phyloP scores from a whole-genome alignment of 2,329 filamentous ascomycete genomes.

The Neonectria hederae region DNA sequence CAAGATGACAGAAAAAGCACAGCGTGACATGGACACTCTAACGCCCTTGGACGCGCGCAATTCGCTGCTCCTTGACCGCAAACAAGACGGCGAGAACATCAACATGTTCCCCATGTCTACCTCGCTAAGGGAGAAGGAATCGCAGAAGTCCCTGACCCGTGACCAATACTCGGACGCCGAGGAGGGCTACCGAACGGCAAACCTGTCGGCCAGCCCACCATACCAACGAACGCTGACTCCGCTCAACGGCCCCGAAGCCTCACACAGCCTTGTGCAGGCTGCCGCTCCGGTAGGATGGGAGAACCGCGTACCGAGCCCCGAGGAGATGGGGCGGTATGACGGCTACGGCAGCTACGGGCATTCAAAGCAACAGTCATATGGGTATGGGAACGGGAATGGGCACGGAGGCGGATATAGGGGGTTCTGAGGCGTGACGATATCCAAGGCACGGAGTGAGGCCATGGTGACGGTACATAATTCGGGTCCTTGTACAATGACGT shows the following conservation, averaged over 20 bases:
- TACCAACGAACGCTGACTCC: constrained; percentile 52
- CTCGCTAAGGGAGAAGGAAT: constrained; percentile 49
- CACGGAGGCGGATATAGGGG: constrained; percentile 40
- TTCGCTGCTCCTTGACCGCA: constrained; percentile 78
- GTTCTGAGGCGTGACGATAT: constrained; percentile 29
- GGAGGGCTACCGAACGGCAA: constrained; percentile 33
- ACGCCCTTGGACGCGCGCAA: constrained; percentile 89
- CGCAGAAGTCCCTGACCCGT: constrained; percentile 43
- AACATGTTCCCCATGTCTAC: constrained; percentile 57
- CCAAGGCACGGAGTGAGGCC: constrained; percentile 24
- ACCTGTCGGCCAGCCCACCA: constrained; percentile 41
- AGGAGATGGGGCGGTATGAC: constrained; percentile 30
- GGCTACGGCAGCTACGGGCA: constrained; percentile 34
- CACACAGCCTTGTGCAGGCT: constrained; percentile 51
- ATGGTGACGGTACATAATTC: constrained; percentile 13
- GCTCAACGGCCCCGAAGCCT: constrained; percentile 46
- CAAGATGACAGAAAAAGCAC: constrained; percentile 72
- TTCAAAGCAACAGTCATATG: constrained; percentile 31
- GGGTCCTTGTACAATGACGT: constrained; percentile 21
- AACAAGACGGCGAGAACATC: constrained; percentile 49
- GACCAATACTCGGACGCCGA: constrained; percentile 46
- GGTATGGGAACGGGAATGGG: constrained; percentile 36
- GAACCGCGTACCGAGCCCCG: constrained; percentile 36
- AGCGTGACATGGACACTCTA: constrained; percentile 81
- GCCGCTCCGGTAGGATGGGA: constrained; percentile 53